Evolutionary conservation across 2,329 filamentous ascomycete genomes (phyloP).

Genomic region (Venturia pyrina): DNA sequence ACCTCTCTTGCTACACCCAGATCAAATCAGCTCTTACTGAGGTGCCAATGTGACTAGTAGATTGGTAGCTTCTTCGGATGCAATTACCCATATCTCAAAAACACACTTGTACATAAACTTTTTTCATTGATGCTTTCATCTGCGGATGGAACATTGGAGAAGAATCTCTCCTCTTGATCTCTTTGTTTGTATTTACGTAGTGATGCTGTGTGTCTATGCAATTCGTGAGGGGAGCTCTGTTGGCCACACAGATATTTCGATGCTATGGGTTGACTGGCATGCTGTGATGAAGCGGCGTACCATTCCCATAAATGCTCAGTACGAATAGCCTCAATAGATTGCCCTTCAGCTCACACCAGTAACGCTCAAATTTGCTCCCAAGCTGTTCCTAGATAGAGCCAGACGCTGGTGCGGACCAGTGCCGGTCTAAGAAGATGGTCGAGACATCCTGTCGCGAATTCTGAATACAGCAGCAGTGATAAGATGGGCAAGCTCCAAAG

Average conservation of each 20-base stretch:
- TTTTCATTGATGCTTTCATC: slow-evolving; percentile 2
- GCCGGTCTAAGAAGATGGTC: no score
- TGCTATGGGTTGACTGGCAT: background rate
- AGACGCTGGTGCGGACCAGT: no score
- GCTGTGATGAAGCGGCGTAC: background rate
- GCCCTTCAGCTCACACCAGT: background rate
- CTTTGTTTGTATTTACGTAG: background rate
- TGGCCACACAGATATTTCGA: background rate
- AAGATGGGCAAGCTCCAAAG: no score
- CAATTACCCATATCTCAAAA: background rate
- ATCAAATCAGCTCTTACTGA: background rate
- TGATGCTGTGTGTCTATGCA: background rate
- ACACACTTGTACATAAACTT: background rate
- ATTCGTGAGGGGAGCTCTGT: background rate
- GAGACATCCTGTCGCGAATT: no score
- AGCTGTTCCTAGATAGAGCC: no score
- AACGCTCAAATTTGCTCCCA: background rate
- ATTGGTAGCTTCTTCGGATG: background rate
- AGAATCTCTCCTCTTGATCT: background rate
- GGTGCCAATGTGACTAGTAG: background rate
- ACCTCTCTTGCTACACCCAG: background rate
- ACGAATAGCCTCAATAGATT: background rate
- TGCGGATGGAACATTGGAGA: background rate
- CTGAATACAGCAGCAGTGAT: no score
- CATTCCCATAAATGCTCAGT: background rate